Conservation (phyloP, 1,139 yeast species). For the Candida neerlandica region DNA sequence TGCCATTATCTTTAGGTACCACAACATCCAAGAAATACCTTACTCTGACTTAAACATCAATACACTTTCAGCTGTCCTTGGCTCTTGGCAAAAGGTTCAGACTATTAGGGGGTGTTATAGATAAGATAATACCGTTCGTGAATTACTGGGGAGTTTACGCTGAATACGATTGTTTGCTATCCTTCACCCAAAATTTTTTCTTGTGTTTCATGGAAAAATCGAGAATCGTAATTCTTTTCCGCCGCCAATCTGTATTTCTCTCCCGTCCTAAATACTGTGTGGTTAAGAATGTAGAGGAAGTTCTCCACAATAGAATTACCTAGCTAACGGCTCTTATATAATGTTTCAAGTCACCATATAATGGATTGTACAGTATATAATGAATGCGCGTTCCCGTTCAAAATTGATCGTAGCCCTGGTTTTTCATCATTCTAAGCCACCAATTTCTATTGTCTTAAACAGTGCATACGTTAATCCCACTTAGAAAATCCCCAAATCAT, state of each 20-base stretch:
- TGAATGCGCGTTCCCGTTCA: background rate
- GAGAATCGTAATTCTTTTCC: background rate
- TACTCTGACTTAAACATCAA: background rate
- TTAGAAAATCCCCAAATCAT: background rate
- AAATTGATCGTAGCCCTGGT: background rate
- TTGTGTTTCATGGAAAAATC: background rate
- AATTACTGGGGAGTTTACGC: background rate
- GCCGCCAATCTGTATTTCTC: background rate
- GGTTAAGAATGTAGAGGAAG: background rate
- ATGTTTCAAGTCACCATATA: background rate
- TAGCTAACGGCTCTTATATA: background rate
- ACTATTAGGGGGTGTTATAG: background rate
- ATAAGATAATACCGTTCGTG: background rate
- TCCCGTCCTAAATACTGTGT: too few species aligned
- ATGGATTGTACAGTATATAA: background rate
- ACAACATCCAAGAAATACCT: background rate
- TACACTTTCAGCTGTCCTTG: background rate
- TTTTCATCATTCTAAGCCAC: background rate
- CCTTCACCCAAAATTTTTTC: background rate
- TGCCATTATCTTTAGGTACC: background rate
- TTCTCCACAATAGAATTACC: background rate
- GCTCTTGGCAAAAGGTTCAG: background rate
- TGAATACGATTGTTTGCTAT: background rate
- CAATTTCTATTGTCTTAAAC: background rate
- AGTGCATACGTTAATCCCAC: background rate